Conservation (phyloP, 345 rosid species). For the Geranium rotundifolium region DNA sequence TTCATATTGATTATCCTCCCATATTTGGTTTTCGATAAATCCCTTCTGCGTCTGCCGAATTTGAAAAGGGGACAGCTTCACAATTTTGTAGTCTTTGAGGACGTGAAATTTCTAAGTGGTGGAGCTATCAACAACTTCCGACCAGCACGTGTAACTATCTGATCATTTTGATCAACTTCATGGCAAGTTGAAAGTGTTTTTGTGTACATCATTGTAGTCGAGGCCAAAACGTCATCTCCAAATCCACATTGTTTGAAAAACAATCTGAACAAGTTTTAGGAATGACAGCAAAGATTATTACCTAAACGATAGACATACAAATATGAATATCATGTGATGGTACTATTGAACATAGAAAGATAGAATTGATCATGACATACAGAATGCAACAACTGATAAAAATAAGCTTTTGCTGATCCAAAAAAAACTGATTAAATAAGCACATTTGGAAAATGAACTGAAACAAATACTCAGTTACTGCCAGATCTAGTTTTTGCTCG, state of each 20-base stretch:
- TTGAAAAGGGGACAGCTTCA: too few species aligned
- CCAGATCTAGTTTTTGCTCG: too few species aligned
- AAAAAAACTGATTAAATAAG: too few species aligned
- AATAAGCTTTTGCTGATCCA: too few species aligned
- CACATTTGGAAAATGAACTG: too few species aligned
- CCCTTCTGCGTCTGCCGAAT: too few species aligned
- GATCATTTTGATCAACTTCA: constrained; percentile 15
- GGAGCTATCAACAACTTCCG: constrained; percentile 31
- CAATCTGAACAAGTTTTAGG: constrained; percentile 28
- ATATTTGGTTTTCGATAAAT: too few species aligned
- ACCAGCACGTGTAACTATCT: constrained; percentile 19
- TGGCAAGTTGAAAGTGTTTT: constrained; percentile 21
- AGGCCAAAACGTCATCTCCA: constrained; percentile 66
- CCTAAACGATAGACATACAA: not conserved
- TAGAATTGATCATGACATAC: too few species aligned
- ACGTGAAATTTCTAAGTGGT: constrained; percentile 9
- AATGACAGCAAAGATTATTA: not conserved
- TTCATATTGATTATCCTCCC: too few species aligned
- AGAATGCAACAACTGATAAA: too few species aligned
- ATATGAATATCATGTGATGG: not conserved
- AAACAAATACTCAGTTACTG: too few species aligned
- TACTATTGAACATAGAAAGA: too few species aligned
- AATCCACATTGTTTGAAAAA: constrained; percentile 87
- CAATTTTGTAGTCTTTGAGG: constrained; percentile 5
- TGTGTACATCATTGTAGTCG: constrained; percentile 78